A percentile compares a stretch with the other conserved stretches of the same genome.
phyloP scores from a whole-genome alignment of 352 stramenopile species.

The Pythium biforme region DNA sequence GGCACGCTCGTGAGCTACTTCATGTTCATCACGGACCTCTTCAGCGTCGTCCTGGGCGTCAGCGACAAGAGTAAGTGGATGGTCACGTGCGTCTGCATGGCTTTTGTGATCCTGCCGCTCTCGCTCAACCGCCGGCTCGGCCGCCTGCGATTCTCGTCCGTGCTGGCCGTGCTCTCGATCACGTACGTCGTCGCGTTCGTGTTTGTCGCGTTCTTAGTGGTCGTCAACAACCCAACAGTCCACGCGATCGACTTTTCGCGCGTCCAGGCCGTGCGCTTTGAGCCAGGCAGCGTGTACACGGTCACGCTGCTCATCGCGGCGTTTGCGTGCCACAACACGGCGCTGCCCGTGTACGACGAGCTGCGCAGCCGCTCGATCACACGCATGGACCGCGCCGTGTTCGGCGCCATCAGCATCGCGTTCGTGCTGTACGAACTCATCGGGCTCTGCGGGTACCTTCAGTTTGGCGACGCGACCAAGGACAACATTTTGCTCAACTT shows the following conservation, averaged over 20 bases:
- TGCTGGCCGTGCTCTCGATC: slow-evolving; percentile 67
- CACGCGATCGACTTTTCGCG: slow-evolving; percentile 27
- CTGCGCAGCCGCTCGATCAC: slow-evolving; percentile 47
- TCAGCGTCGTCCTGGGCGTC: slow-evolving; percentile 44
- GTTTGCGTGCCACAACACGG: slow-evolving; percentile 79
- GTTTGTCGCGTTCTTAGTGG: slow-evolving; percentile 44
- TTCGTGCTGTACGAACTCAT: slow-evolving; percentile 75
- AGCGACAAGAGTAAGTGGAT: slow-evolving; percentile 45
- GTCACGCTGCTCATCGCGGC: slow-evolving; percentile 72
- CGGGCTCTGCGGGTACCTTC: slow-evolving; percentile 65
- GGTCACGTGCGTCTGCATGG: slow-evolving; percentile 42
- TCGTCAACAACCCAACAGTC: slow-evolving; percentile 18
- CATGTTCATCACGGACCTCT: slow-evolving; percentile 79
- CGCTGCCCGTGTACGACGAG: slow-evolving; percentile 76
- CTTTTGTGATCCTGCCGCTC: slow-evolving; percentile 54
- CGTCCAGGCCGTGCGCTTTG: slow-evolving; percentile 50
- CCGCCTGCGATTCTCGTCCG: slow-evolving; percentile 57
- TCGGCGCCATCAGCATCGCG: slow-evolving; percentile 55
- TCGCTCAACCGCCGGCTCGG: slow-evolving; percentile 56
- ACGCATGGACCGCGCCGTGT: slow-evolving; percentile 65
- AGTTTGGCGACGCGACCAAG: slow-evolving; percentile 57
- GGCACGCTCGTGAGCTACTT: slow-evolving; percentile 80
- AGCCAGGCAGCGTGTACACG: slow-evolving; percentile 66
- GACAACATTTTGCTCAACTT: slow-evolving; percentile 85
- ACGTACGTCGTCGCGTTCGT: slow-evolving; percentile 70